Percentiles rank a stretch among this genome's conserved stretches.
Conservation (phyloP, 495 filamentous ascomycete genomes). For the Trichoderma reesei region DNA sequence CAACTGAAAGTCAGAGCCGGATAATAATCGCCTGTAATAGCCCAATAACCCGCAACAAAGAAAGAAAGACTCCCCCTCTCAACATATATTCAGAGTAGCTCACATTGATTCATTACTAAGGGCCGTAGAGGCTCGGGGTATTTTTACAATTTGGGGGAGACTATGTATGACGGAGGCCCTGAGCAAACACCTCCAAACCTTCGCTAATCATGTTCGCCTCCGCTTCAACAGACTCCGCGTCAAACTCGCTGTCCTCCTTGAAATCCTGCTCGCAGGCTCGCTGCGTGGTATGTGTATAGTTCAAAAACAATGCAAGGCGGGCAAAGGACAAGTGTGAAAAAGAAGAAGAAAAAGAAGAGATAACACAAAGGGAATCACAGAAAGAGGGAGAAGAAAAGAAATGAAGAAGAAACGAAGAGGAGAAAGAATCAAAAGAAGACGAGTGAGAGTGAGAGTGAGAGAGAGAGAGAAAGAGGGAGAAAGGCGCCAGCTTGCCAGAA, state of each 20-base stretch:
- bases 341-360: conserved; percentile 15
- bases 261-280: conserved; percentile 34
- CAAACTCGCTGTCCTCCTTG: conserved; percentile 14
- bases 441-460: too few species aligned
- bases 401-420: neutral
- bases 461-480: neutral
- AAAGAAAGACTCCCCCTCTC: neutral
- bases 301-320: conserved; percentile 24
- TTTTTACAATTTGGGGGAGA: conserved; percentile 9
- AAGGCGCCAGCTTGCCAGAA: conserved; percentile 9
- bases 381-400: conserved; percentile 13
- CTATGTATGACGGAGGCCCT: conserved; percentile 4
- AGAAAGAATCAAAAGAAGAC: neutral
- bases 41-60: conserved; percentile 5
- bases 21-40: neutral
- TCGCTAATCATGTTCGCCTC: conserved; percentile 5
- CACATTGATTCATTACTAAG: conserved; percentile 8
- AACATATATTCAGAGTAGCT: conserved; percentile 3
- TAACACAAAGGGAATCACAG: conserved; percentile 24
- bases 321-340: conserved; percentile 19
- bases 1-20: neutral
- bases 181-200: conserved; percentile 4
- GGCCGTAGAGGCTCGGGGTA: conserved; percentile 7
- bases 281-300: conserved; percentile 41
- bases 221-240: neutral